Percentiles rank a stretch among this genome's conserved stretches.
phyloP scores from a whole-genome alignment of 1,284 basidiomycete genomes.

The Ganoderma multipileum region DNA sequence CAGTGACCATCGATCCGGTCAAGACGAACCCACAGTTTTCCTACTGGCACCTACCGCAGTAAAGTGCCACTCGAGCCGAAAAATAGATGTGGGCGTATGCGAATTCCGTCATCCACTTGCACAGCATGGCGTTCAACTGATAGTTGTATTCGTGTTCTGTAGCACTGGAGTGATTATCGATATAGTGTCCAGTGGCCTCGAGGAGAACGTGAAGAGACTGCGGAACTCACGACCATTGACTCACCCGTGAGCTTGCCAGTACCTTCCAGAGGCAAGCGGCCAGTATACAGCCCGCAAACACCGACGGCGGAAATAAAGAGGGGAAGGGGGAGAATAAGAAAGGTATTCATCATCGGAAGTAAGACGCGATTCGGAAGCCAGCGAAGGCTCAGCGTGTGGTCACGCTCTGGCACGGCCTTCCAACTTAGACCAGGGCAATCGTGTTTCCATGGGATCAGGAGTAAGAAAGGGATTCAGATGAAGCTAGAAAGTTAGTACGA shows the following conservation, averaged over 20 bases:
- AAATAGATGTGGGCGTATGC: not conserved
- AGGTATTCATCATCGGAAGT: not conserved
- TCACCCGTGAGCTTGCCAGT: not conserved
- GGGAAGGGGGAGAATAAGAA: not conserved
- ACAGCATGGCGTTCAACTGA: not conserved
- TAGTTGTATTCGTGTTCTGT: not conserved
- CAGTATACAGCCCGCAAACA: not conserved
- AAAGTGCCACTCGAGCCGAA: not conserved
- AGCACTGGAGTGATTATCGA: constrained; percentile 2
- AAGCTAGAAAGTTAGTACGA: not conserved
- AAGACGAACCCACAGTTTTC: not conserved
- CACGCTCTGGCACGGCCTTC: not conserved
- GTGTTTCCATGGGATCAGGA: not conserved
- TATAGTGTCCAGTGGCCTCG: not conserved
- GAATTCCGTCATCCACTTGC: not conserved
- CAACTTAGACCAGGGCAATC: not conserved
- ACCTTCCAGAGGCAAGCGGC: not conserved
- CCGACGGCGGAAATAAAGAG: not conserved
- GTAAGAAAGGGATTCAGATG: not conserved
- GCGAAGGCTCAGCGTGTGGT: constrained; percentile 3
- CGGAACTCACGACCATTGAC: not conserved
- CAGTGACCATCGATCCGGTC: not conserved
- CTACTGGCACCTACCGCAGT: not conserved
- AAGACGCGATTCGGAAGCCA: not conserved
- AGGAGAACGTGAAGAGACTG: not conserved